A percentile compares a stretch with the other conserved stretches of the same genome.
phyloP scores from a whole-genome alignment of 768 basidiomycete species.

The Rhodotorula sphaerocarpa region DNA sequence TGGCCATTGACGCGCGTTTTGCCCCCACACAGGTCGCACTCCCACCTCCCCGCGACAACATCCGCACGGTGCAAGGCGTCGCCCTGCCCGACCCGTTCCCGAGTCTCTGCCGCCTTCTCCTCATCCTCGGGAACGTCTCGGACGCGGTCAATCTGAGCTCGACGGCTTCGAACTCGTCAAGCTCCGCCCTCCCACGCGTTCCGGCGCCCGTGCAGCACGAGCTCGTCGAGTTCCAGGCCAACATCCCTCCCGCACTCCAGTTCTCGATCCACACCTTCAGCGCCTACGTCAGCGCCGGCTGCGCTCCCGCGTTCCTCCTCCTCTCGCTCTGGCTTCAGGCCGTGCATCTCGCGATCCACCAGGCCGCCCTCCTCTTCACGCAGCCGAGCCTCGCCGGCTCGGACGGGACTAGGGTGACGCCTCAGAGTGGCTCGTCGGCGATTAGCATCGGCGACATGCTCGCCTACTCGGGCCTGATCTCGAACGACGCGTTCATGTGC shows the following conservation, averaged over 20 bases:
- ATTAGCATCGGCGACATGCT: conserved; percentile 8
- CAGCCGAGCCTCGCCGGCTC: background rate
- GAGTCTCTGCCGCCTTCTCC: conserved; percentile 1
- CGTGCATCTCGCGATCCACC: background rate
- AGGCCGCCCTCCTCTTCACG: background rate
- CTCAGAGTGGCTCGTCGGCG: background rate
- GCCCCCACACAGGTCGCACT: background rate
- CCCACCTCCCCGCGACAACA: background rate
- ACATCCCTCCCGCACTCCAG: background rate
- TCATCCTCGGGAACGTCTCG: conserved; percentile 1
- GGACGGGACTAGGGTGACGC: background rate
- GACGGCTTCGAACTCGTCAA: background rate
- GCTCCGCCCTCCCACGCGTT: background rate
- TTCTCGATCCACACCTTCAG: background rate
- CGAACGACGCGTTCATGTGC: conserved; percentile 7
- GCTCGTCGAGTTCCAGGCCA: background rate
- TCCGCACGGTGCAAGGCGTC: background rate
- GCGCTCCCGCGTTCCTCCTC: conserved; percentile 1
- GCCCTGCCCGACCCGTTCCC: conserved; percentile 5
- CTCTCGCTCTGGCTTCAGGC: conserved; percentile 9
- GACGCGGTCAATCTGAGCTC: background rate
- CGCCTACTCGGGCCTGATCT: conserved; percentile 2
- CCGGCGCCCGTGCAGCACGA: background rate
- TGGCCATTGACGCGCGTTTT: background rate
- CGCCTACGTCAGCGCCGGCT: conserved; percentile 1